Percentiles rank a stretch among this genome's conserved stretches.
Evolutionary conservation across 2,329 filamentous ascomycete species (phyloP).

Genomic region (Colletotrichum horii): DNA sequence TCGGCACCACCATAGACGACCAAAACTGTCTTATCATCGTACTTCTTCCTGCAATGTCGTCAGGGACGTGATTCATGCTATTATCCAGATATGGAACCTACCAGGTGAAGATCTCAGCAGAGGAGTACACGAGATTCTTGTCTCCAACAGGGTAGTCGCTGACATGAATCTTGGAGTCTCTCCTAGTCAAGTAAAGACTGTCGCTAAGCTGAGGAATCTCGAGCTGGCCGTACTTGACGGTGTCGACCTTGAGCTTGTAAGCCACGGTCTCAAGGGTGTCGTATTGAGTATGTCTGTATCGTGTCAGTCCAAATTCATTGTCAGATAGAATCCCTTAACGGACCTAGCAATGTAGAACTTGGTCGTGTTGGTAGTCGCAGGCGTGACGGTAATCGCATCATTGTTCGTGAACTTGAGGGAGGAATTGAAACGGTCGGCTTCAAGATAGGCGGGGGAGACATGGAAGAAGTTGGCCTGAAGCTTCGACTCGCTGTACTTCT

Average conservation of each 20-base stretch:
- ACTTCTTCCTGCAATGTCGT: slow-evolving; percentile 51
- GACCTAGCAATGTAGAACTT: slow-evolving; percentile 57
- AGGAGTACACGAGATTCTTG: slow-evolving; percentile 66
- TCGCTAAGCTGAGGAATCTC: slow-evolving; percentile 61
- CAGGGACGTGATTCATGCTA: neutral
- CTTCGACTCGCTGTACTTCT: slow-evolving; percentile 79
- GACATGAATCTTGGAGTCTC: slow-evolving; percentile 68
- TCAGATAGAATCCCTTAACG: fast-evolving
- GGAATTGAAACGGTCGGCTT: slow-evolving; percentile 49
- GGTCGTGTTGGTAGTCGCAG: slow-evolving; percentile 58
- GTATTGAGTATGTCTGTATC: slow-evolving; percentile 63
- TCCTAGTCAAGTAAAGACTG: slow-evolving; percentile 58
- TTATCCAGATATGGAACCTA: neutral
- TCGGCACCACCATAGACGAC: slow-evolving; percentile 65
- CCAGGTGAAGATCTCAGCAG: slow-evolving; percentile 69
- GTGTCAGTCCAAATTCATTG: fast-evolving
- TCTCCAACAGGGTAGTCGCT: slow-evolving; percentile 67
- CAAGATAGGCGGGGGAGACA: slow-evolving; percentile 70
- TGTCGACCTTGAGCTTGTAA: slow-evolving; percentile 66
- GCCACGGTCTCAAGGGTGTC: slow-evolving; percentile 56
- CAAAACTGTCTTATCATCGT: slow-evolving; percentile 59
- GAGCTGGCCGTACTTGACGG: slow-evolving; percentile 53
- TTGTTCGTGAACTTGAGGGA: slow-evolving; percentile 36
- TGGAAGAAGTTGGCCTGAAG: slow-evolving; percentile 74
- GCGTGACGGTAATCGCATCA: slow-evolving; percentile 60